A percentile compares a stretch with the other conserved stretches of the same genome.
phyloP scores from a whole-genome alignment of 257 asterid species.

The Ocimum tenuiflorum region DNA sequence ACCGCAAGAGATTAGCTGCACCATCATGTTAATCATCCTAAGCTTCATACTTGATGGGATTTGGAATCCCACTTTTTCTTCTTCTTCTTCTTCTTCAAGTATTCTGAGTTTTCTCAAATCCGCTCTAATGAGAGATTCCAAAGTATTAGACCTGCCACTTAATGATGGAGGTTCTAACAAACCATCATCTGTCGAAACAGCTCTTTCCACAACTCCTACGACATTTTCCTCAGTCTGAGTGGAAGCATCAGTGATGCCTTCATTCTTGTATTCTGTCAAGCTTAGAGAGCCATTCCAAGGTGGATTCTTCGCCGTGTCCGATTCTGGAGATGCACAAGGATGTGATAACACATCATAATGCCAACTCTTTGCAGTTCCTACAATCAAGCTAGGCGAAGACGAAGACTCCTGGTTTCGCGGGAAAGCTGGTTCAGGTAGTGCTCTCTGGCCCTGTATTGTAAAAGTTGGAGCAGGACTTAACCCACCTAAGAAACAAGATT shows the following conservation, averaged over 20 bases:
- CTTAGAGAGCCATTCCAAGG: constrained; percentile 67
- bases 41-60: not conserved
- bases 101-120: constrained; percentile 73
- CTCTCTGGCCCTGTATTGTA: constrained; percentile 51
- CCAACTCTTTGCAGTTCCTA: constrained; percentile 52
- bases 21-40: not conserved
- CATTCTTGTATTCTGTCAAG: constrained; percentile 65
- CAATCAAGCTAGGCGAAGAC: constrained; percentile 74
- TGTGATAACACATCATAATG: constrained; percentile 63
- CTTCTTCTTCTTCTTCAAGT: constrained; percentile 38
- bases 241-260: constrained; percentile 78
- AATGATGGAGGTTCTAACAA: constrained; percentile 51
- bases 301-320: constrained; percentile 47
- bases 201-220: constrained; percentile 54
- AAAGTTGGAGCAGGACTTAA: constrained; percentile 57
- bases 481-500: constrained; percentile 34
- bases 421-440: constrained; percentile 71
- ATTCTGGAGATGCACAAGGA: constrained; percentile 63
- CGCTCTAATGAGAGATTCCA: constrained; percentile 81
- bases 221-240: constrained; percentile 82
- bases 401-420: constrained; percentile 80
- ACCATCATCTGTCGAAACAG: constrained; percentile 71
- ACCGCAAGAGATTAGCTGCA: constrained; percentile 87
- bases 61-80: not conserved
- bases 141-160: constrained; percentile 66